Conservation (phyloP, 2,329 filamentous ascomycete species). For the Rhinocladiella mackenziei region DNA sequence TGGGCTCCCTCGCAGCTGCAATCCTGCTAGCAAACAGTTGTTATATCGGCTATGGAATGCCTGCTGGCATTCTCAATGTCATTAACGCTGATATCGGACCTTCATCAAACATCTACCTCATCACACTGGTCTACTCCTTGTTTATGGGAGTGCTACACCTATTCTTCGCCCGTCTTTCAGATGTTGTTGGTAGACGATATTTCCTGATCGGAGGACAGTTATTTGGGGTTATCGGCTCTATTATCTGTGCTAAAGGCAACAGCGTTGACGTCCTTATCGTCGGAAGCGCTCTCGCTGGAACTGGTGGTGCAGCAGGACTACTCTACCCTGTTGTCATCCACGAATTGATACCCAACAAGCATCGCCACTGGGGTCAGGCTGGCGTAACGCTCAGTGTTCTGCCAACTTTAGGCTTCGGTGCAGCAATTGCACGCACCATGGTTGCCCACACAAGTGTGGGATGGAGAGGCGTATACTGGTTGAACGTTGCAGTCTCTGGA, state of each 20-base stretch:
- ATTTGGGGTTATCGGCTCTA: neutral
- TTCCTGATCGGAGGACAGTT: neutral
- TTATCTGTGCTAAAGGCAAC: neutral
- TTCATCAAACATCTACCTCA: slow-evolving; percentile 32
- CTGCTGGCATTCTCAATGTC: slow-evolving; percentile 15
- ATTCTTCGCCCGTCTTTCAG: neutral
- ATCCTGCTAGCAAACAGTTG: slow-evolving; percentile 18
- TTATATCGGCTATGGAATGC: slow-evolving; percentile 13
- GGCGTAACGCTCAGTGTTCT: slow-evolving; percentile 36
- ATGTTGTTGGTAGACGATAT: neutral
- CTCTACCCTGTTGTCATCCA: slow-evolving; percentile 39
- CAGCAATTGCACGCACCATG: slow-evolving; percentile 46
- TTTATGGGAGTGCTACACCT: slow-evolving; percentile 13
- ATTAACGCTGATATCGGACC: slow-evolving; percentile 35
- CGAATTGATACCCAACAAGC: slow-evolving; percentile 41
- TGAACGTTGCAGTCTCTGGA: slow-evolving; percentile 45
- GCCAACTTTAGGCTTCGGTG: slow-evolving; percentile 37
- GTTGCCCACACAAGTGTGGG: slow-evolving; percentile 40
- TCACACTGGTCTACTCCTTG: slow-evolving; percentile 32
- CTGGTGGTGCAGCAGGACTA: slow-evolving; percentile 36
- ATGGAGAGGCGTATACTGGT: slow-evolving; percentile 51
- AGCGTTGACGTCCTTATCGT: neutral
- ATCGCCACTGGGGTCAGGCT: slow-evolving; percentile 35
- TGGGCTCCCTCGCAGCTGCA: slow-evolving; percentile 11
- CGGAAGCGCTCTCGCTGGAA: neutral